These are phyloP conservation scores for Entomortierella beljakovae DNA, from an alignment of 192 early-diverging fungal genomes.

Conservation along the genomic window DNA sequence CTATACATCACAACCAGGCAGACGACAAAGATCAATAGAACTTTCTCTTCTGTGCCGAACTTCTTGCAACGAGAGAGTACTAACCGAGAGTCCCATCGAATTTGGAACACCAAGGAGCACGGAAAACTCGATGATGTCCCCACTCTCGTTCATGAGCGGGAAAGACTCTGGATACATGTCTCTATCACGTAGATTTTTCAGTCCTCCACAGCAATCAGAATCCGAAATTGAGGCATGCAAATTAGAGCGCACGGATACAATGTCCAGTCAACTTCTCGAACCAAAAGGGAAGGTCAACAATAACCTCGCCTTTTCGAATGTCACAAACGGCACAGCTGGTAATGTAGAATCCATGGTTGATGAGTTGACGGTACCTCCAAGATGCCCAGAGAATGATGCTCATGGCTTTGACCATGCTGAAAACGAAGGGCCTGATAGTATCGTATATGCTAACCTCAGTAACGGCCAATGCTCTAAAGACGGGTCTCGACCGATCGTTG, in stretches of 20 bases:
- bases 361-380: conserved; percentile 26
- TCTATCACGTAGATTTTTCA: not conserved
- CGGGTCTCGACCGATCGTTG: conserved; percentile 45
- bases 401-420: conserved; percentile 55
- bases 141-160: conserved; percentile 10
- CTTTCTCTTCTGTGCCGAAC: not conserved
- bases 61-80: not conserved
- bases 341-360: not conserved
- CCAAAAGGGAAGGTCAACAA: not conserved
- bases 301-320: not conserved
- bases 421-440: conserved; percentile 39
- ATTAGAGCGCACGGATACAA: not conserved
- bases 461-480: not conserved
- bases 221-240: not conserved
- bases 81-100: not conserved
- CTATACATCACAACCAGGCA: not conserved
- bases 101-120: not conserved
- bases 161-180: conserved; percentile 35
- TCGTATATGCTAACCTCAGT: conserved; percentile 49
- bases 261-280: no score
- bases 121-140: conserved; percentile 10
- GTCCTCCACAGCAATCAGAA: not conserved
- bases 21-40: not conserved
- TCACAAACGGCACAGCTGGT: not conserved
- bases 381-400: conserved; percentile 54